Conservation (phyloP, 305 asterid species). For the Solanum hybrid region DNA sequence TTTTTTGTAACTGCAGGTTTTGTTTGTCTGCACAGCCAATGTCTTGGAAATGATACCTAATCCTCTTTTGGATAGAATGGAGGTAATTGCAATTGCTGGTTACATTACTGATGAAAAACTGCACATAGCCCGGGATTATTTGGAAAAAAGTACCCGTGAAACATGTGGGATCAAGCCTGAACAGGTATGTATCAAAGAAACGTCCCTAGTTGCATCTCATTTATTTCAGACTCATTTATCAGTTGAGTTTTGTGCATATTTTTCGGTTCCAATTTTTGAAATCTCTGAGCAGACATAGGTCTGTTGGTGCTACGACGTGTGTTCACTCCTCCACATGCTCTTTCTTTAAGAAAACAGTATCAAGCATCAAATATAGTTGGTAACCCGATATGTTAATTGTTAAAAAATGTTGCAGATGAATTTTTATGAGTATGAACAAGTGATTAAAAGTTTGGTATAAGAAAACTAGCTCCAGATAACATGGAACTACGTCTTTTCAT, state of each 20-base stretch:
- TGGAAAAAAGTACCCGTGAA: constrained; percentile 87
- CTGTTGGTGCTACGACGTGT: not conserved
- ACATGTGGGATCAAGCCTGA: constrained; percentile 94
- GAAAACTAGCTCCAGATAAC: not conserved
- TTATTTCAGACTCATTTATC: not conserved
- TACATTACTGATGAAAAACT: constrained; percentile 93
- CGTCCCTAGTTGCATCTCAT: not conserved
- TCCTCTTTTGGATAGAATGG: constrained; percentile 98
- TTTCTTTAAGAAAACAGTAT: not conserved
- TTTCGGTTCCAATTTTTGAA: not conserved
- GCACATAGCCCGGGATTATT: constrained; percentile 96
- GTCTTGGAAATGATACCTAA: constrained; percentile 81
- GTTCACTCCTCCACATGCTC: not conserved
- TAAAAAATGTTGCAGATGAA: not conserved
- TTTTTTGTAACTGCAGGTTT: constrained; percentile 47
- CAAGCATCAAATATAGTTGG: not conserved
- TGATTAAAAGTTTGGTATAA: not conserved
- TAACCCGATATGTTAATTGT: not conserved
- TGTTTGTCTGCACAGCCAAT: constrained; percentile 94
- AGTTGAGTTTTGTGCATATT: not conserved
- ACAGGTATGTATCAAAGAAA: constrained; percentile 37
- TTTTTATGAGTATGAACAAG: not conserved
- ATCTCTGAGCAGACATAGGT: not conserved
- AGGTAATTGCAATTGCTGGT: constrained; percentile 91
- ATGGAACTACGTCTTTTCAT: not conserved